Percentiles rank a stretch among this genome's conserved stretches.
These are phyloP conservation scores for Phlebopus sp. DNA, from an alignment of 1,284 basidiomycete species.

Conservation along the genomic window DNA sequence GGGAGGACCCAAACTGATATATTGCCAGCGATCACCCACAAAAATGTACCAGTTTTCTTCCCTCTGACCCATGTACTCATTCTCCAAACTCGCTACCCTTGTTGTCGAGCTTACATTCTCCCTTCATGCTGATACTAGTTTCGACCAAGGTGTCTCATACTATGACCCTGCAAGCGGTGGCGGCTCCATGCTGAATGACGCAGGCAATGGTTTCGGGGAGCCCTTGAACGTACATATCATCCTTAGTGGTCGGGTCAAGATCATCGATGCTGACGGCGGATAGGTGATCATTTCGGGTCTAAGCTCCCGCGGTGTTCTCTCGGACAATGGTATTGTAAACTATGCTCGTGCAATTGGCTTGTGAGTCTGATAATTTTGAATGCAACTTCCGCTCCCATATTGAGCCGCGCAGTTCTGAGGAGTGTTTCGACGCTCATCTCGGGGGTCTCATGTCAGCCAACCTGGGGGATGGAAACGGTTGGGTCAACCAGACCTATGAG, in stretches of 20 bases:
- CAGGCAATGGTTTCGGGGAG: slow-evolving; percentile 51
- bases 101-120: no score
- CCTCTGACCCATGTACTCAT: no score
- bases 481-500: slow-evolving; percentile 48
- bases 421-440: slow-evolving; percentile 62
- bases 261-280: neutral
- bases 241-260: neutral
- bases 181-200: slow-evolving; percentile 52
- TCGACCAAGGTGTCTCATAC: slow-evolving; percentile 31
- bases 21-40: no score
- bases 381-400: neutral
- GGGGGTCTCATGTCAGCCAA: slow-evolving; percentile 59
- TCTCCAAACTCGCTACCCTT: no score
- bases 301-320: slow-evolving; percentile 56
- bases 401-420: slow-evolving; percentile 46
- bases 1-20: no score
- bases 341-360: slow-evolving; percentile 61
- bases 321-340: slow-evolving; percentile 53
- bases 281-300: slow-evolving; percentile 56
- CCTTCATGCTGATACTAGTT: no score
- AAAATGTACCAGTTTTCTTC: no score
- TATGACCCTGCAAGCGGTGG: slow-evolving; percentile 45
- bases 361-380: slow-evolving; percentile 32
- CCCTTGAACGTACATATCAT: slow-evolving; percentile 51
- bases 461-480: slow-evolving; percentile 62